Percentiles rank a stretch among this genome's conserved stretches.
These are phyloP conservation scores for Hyphodiscus hymeniophilus DNA, from an alignment of 495 filamentous ascomycete genomes.

Conservation along the genomic window DNA sequence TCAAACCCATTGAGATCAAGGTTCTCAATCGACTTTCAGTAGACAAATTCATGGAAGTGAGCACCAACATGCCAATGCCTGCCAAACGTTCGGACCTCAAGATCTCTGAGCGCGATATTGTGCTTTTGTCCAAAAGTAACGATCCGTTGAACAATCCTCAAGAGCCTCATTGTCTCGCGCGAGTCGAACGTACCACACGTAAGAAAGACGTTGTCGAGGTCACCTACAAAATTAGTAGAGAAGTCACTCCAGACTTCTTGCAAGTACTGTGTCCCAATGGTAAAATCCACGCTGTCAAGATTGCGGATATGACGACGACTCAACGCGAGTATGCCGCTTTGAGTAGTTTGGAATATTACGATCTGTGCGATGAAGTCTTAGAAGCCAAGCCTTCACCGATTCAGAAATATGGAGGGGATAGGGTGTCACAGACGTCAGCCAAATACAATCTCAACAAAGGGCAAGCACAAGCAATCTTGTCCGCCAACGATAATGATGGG, in stretches of 20 bases:
- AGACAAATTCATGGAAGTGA: slow-evolving; percentile 88
- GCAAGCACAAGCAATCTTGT: slow-evolving; percentile 87
- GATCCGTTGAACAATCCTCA: slow-evolving; percentile 53
- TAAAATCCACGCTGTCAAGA: slow-evolving; percentile 65
- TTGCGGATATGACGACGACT: slow-evolving; percentile 81
- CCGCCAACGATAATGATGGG: slow-evolving; percentile 86
- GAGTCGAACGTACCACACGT: slow-evolving; percentile 67
- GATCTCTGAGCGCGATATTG: slow-evolving; percentile 78
- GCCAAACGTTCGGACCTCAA: slow-evolving; percentile 58
- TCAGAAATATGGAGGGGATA: slow-evolving; percentile 66
- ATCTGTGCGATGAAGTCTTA: slow-evolving; percentile 85
- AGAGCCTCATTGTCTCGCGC: slow-evolving; percentile 74
- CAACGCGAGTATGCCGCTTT: slow-evolving; percentile 93
- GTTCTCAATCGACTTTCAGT: slow-evolving; percentile 79
- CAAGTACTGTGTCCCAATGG: slow-evolving; percentile 49
- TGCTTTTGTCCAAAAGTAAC: slow-evolving; percentile 67
- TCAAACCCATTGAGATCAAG: slow-evolving; percentile 74
- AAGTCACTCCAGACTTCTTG: slow-evolving; percentile 33
- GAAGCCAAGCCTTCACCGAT: slow-evolving; percentile 82
- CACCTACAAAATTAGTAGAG: slow-evolving; percentile 69
- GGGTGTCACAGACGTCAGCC: slow-evolving; percentile 53
- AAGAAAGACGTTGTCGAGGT: slow-evolving; percentile 76
- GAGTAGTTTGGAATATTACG: slow-evolving; percentile 85
- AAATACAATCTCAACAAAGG: slow-evolving; percentile 81
- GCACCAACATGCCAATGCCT: slow-evolving; percentile 60